Evolutionary conservation across 371 early-diverging fungal species (phyloP).

Genomic region (Apophysomyces elegans): DNA sequence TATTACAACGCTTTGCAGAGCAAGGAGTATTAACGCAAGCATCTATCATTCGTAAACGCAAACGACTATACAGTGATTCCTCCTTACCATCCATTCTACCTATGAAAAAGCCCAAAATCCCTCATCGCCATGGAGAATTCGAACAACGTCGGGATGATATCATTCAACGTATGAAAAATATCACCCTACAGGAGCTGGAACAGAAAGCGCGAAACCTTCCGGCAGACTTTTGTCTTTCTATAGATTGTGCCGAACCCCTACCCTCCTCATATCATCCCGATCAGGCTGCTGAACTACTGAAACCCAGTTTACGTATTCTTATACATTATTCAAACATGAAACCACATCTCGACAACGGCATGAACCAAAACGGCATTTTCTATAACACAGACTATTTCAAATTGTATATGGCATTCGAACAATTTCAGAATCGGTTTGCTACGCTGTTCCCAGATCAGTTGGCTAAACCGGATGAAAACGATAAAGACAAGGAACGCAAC

Average conservation of each 20-base stretch:
- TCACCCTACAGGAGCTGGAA: slow-evolving; percentile 44
- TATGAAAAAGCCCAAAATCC: slow-evolving; percentile 49
- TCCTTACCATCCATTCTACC: slow-evolving; percentile 16
- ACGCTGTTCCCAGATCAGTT: slow-evolving; percentile 42
- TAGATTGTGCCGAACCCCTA: slow-evolving; percentile 32
- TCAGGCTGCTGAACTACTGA: slow-evolving; percentile 30
- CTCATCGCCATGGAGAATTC: slow-evolving; percentile 55
- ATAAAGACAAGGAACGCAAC: slow-evolving; percentile 43
- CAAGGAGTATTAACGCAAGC: slow-evolving; percentile 41
- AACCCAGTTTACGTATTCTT: slow-evolving; percentile 38
- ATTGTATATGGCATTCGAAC: slow-evolving; percentile 50
- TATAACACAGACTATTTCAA: slow-evolving; percentile 53
- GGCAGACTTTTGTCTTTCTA: slow-evolving; percentile 29
- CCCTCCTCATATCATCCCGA: slow-evolving; percentile 28
- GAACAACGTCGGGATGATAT: slow-evolving; percentile 55
- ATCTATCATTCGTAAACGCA: slow-evolving; percentile 33
- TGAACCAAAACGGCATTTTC: slow-evolving; percentile 58
- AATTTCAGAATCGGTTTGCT: slow-evolving; percentile 44
- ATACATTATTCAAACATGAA: slow-evolving; percentile 48
- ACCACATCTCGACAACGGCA: slow-evolving; percentile 52
- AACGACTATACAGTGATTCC: slow-evolving; percentile 19
- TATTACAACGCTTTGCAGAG: slow-evolving; percentile 39
- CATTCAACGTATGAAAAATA: slow-evolving; percentile 42
- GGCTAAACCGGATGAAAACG: slow-evolving; percentile 27
- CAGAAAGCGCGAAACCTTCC: slow-evolving; percentile 42